Evolutionary conservation across 352 stramenopile species (phyloP), one percentile per base, ranked within the genome.

Genomic region (Globisporangium solare): DNA sequence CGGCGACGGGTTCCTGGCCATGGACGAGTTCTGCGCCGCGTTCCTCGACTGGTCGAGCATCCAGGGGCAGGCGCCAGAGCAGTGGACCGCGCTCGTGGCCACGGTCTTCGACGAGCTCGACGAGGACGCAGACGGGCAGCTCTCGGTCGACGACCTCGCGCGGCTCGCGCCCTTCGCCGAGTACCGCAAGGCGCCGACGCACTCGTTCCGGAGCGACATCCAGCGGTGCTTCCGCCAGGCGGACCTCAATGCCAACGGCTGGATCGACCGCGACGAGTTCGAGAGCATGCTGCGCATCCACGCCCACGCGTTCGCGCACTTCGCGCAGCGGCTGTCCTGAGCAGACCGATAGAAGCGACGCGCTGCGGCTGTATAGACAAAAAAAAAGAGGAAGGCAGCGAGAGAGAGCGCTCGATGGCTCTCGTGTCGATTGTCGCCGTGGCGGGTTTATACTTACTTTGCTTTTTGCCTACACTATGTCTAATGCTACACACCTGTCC

Each of bases 31-130:
- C 56, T 86, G 77, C 49, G 74, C 79, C 12, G 79, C 79, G 6
- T 68, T 90, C 21, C 40, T 90, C 8, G 79, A 92, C 56, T 92
- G 79, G 82, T 60, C 73, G 2, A 66, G 71, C 22, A 57, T 92
- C 31, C 82, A 89, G 58, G 64, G 27, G 14, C 47, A 73, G 18
- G 47, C 73, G 7, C 61, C 60, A 0, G 51, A 57, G 6, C 65
- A 64, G 1, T 92, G 85, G 53, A 42, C 54, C 8, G 40, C 51
- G 10, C 55, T 76, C 7, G 72, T 79, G 2, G 50, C 43, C 6
- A 47, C 70, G 4, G 74, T 86, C 12, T 92, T 90, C 46, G 60
- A 64, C 13, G 58, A 41, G 15, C 43, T 92, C 13, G 82, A 92
- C 40, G 14, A 47, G 5, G 68, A 90, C 50, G 27, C 65, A 18